These are phyloP conservation scores for Aechmea fasciata DNA, from an alignment of 176 grass and related monocot genomes.

Conservation along the genomic window DNA sequence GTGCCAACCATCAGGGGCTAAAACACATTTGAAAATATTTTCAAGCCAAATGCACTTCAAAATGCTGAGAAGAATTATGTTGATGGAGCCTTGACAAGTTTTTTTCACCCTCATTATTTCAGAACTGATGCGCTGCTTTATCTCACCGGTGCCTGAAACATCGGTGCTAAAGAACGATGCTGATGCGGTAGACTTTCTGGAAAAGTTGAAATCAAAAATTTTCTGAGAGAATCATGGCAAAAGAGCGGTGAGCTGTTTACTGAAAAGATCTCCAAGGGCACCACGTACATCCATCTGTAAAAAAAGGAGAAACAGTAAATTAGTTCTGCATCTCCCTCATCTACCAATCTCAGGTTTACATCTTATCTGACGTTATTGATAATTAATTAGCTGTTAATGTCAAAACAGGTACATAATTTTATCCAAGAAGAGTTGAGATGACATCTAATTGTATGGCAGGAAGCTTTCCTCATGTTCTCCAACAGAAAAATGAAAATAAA, in stretches of 20 bases:
- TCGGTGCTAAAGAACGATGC: constrained; percentile 29
- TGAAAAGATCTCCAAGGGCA: constrained; percentile 83
- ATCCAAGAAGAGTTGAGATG: neutral
- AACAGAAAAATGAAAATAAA: neutral
- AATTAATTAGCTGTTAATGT: neutral
- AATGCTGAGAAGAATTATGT: too few species aligned
- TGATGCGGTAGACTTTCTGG: constrained; percentile 23
- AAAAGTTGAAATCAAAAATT: constrained; percentile 28
- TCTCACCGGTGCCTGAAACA: neutral
- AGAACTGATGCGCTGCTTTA: neutral
- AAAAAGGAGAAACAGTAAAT: constrained; percentile 16
- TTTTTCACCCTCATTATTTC: neutral
- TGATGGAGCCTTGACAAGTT: neutral
- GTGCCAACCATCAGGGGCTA: neutral
- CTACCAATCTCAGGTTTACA: neutral
- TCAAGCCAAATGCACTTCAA: neutral
- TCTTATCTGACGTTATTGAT: neutral
- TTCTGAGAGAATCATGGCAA: constrained; percentile 31
- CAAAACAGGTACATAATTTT: neutral
- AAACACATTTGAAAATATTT: too few species aligned
- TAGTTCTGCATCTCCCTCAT: neutral
- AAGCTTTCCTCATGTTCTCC: neutral
- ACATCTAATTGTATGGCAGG: neutral
- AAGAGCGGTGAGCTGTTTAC: constrained; percentile 74
- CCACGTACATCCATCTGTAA: constrained; percentile 92